Evolutionary conservation across 345 rosid species (phyloP).

Genomic region (Turritis glabra): DNA sequence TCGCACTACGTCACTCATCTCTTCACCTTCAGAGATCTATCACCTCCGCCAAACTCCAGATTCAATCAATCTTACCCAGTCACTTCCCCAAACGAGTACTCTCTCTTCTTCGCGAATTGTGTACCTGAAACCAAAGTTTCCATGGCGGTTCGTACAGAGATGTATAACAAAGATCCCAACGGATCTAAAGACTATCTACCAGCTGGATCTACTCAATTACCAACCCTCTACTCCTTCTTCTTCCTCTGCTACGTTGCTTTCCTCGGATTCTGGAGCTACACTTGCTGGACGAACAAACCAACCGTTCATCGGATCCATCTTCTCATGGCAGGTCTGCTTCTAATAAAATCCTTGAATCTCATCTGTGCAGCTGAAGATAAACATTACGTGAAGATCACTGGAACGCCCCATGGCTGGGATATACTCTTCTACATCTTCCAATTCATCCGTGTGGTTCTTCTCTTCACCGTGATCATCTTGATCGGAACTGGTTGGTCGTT

Average conservation of each 20-base stretch:
- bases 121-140: conserved; percentile 74
- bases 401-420: conserved; percentile 99
- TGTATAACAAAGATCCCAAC: conserved; percentile 64
- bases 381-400: conserved; percentile 80
- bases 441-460: conserved; percentile 76
- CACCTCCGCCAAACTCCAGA: conserved; percentile 67
- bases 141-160: conserved; percentile 77
- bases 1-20: conserved; percentile 58
- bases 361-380: conserved; percentile 91
- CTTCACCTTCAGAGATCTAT: conserved; percentile 82
- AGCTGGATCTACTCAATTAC: conserved; percentile 81
- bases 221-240: conserved; percentile 60
- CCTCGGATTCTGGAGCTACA: conserved; percentile 67
- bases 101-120: conserved; percentile 91
- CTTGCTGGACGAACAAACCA: conserved; percentile 47
- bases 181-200: conserved; percentile 66
- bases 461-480: conserved; percentile 90
- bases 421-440: conserved; percentile 86
- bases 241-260: conserved; percentile 58
- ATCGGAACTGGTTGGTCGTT: conserved; percentile 99
- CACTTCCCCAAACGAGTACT: conserved; percentile 75
- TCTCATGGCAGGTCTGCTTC: conserved; percentile 69
- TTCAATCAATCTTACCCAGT: conserved; percentile 69
- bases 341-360: conserved; percentile 85
- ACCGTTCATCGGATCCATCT: conserved; percentile 87